These are phyloP conservation scores for Penicillium verrucosum DNA, from an alignment of 2,329 filamentous ascomycete genomes.

Conservation along the genomic window DNA sequence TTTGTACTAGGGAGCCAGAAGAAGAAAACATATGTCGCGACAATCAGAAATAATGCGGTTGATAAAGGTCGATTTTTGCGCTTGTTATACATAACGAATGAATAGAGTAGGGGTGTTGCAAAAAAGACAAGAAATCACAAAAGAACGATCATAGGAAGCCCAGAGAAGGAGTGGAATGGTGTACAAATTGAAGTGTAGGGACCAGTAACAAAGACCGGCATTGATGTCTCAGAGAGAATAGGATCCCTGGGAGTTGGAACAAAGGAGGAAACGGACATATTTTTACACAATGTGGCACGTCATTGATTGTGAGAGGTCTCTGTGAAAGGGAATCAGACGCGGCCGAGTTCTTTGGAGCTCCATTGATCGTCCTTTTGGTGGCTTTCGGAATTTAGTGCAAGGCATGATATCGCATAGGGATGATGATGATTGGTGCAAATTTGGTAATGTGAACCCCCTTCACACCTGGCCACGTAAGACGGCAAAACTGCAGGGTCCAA, in stretches of 20 bases:
- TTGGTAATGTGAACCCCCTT: constrained; percentile 1
- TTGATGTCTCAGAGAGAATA: background rate
- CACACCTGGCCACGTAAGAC: background rate
- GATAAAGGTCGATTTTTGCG: constrained; percentile 19
- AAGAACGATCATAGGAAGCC: background rate
- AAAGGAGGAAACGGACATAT: background rate
- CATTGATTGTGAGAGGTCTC: constrained; percentile 5
- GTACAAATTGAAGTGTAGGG: background rate
- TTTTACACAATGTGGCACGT: constrained; percentile 6
- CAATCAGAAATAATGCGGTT: constrained; percentile 15
- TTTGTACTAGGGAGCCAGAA: constrained; percentile 13
- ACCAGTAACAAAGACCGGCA: background rate
- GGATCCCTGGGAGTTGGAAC: background rate
- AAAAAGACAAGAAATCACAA: background rate
- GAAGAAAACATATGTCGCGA: constrained; percentile 20
- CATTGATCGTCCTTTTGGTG: constrained; percentile 14
- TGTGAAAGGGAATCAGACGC: background rate
- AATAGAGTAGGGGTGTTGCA: background rate
- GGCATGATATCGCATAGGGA: background rate
- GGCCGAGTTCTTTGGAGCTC: constrained; percentile 7
- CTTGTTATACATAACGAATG: constrained; percentile 24
- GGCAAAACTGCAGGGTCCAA: background rate
- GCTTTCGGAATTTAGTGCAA: background rate
- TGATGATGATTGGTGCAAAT: constrained; percentile 2
- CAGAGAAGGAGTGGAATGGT: background rate